These are phyloP conservation scores for Flagelloscypha sp. DNA, from an alignment of 768 basidiomycete species.

Conservation along the genomic window DNA sequence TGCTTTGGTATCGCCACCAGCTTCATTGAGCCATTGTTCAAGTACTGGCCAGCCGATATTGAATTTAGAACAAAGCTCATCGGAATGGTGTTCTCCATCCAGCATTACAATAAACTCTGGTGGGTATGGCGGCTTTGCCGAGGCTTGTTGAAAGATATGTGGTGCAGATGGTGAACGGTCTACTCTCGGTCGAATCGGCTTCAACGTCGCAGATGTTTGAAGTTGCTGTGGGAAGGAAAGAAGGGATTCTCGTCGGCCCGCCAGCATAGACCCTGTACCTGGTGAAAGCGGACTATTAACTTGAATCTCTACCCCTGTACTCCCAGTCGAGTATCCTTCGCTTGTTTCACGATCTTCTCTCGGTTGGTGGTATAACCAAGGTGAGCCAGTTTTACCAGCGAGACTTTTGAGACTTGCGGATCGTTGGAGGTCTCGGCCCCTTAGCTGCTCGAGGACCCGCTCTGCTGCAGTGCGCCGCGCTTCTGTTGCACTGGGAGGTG, in stretches of 20 bases:
- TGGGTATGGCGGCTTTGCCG: constrained; percentile 34
- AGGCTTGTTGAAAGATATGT: constrained; percentile 26
- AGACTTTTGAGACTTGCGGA: constrained; percentile 19
- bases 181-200: constrained; percentile 36
- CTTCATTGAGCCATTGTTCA: constrained; percentile 57
- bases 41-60: constrained; percentile 79
- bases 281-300: too few relatives aligned
- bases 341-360: too few relatives aligned
- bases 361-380: constrained; percentile 37
- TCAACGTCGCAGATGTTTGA: constrained; percentile 19
- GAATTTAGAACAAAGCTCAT: constrained; percentile 80
- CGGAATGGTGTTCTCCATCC: constrained; percentile 87
- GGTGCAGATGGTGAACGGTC: constrained; percentile 54
- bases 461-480: constrained; percentile 54
- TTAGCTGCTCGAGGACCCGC: constrained; percentile 57
- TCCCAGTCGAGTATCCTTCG: too few relatives aligned
- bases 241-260: too few relatives aligned
- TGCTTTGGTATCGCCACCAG: constrained; percentile 38
- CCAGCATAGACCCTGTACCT: too few relatives aligned
- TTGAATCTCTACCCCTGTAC: too few relatives aligned
- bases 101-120: constrained; percentile 50
- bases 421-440: constrained; percentile 48
- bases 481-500: constrained; percentile 8
- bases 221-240: too few relatives aligned
- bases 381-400: constrained; percentile 27